Conservation (phyloP, 2,329 filamentous ascomycete species). For the Aspergillus sojae region DNA sequence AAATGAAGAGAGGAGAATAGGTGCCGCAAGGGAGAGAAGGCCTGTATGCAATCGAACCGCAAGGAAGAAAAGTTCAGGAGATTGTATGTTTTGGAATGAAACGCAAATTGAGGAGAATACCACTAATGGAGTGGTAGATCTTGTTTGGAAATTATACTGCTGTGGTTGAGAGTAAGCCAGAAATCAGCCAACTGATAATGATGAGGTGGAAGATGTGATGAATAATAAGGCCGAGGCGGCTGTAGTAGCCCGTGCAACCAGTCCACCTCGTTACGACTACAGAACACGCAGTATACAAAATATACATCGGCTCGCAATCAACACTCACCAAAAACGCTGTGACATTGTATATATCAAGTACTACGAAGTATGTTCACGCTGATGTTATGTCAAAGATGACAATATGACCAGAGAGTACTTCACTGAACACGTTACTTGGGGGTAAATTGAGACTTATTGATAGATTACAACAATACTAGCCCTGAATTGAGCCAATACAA, state of each 20-base stretch:
- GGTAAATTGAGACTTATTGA: background rate
- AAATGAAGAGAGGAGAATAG: conserved; percentile 13
- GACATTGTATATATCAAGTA: background rate
- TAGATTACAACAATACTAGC: background rate
- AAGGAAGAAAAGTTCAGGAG: conserved; percentile 1
- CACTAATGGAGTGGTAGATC: background rate
- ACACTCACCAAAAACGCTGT: background rate
- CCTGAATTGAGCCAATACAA: background rate
- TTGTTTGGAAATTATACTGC: background rate
- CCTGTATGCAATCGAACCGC: background rate
- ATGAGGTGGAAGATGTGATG: background rate
- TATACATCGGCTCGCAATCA: background rate
- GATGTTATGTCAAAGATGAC: background rate
- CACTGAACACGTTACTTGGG: background rate
- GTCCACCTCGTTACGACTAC: background rate
- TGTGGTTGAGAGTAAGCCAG: background rate
- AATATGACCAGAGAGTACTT: background rate
- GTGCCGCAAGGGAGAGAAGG: conserved; percentile 6
- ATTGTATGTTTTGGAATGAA: background rate
- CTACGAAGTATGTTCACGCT: background rate
- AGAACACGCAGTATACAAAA: background rate
- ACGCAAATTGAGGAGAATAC: background rate
- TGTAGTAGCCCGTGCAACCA: background rate
- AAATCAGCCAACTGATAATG: background rate
- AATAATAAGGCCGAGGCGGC: background rate